Conservation (phyloP, 2,329 filamentous ascomycete species). For the Ceratocystis colombiana region DNA sequence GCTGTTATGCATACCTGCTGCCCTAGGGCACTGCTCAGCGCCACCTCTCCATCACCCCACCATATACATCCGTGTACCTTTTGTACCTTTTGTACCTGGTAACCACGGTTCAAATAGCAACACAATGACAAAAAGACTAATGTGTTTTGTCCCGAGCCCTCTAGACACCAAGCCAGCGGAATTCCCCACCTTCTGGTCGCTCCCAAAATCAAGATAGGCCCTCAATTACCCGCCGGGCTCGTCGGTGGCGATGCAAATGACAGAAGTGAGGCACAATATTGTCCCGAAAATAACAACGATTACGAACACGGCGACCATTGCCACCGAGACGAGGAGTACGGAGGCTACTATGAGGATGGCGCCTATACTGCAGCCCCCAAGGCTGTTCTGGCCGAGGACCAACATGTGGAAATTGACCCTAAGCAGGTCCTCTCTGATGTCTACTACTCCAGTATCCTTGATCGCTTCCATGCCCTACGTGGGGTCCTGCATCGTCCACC, state of each 20-base stretch:
- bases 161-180: slow-evolving; percentile 61
- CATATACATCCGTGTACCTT: too few relatives aligned
- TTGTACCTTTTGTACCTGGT: too few relatives aligned
- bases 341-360: slow-evolving; percentile 65
- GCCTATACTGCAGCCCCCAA: slow-evolving; percentile 59
- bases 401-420: slow-evolving; percentile 30
- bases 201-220: slow-evolving; percentile 41
- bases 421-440: slow-evolving; percentile 46
- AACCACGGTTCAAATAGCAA: too few relatives aligned
- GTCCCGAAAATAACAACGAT: slow-evolving; percentile 27
- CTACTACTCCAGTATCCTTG: slow-evolving; percentile 57
- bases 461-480: slow-evolving; percentile 57
- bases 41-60: too few relatives aligned
- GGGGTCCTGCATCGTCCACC: slow-evolving; percentile 47
- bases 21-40: too few relatives aligned
- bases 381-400: slow-evolving; percentile 29
- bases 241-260: not conserved
- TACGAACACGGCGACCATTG: slow-evolving; percentile 27
- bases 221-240: slow-evolving; percentile 38
- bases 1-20: too few relatives aligned
- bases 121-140: slow-evolving; percentile 33
- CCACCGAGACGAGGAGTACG: slow-evolving; percentile 31
- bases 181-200: slow-evolving; percentile 65
- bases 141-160: slow-evolving; percentile 38
- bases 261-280: slow-evolving; percentile 25